Evolutionary conservation across 1,284 basidiomycete species (phyloP), one percentile per base, ranked within the genome.

Genomic region (Leccinum subrobustum): DNA sequence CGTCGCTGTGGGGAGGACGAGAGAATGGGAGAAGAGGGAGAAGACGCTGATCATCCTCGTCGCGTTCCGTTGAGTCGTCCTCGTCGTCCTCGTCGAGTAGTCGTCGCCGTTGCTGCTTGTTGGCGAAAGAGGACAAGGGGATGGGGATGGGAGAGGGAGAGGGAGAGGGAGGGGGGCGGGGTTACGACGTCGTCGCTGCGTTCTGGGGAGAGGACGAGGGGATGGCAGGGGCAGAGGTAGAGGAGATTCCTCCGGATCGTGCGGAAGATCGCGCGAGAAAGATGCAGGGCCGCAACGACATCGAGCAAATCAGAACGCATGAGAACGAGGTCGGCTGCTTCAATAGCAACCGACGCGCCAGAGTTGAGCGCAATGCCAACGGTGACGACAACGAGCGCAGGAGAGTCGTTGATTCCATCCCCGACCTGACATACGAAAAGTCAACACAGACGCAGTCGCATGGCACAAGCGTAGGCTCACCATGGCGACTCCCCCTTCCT

Each of bases 401-500:
- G 96, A 1, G 95, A 96, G 74, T 99, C 97, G 75, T 99, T 99
- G 78, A 99, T 97, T 18, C 97, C 97, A 74, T 99, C 97, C 20
- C 97, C 97, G 54, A 99, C 94, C 94, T 95, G 63, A 47, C 0
- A 27, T 1, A 50, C 33, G 57, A 51, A 35, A 59, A 27, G 57
- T 60, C 4, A 58, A 50, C 12, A 27, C 39, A 60, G 39, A 54
- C 18, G 42, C 42, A 44, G 16, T 23, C 52, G 5, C 29, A 23
- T 27, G 47, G 20, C 20, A 42, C 7, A 51, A 39, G 39, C 33
- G 39, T 57, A 18, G 20, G 75, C 85, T 64, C 66, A 92, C 95
- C 95, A 97, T 96, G 1, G 93, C 95, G 23, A 96, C 89, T 37
- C 83, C 85, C 2, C 79, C 80, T 53, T 87, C 77, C 66, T 84